Conservation (phyloP, 352 stramenopile genomes). For the Phytophthora pistaciae region DNA sequence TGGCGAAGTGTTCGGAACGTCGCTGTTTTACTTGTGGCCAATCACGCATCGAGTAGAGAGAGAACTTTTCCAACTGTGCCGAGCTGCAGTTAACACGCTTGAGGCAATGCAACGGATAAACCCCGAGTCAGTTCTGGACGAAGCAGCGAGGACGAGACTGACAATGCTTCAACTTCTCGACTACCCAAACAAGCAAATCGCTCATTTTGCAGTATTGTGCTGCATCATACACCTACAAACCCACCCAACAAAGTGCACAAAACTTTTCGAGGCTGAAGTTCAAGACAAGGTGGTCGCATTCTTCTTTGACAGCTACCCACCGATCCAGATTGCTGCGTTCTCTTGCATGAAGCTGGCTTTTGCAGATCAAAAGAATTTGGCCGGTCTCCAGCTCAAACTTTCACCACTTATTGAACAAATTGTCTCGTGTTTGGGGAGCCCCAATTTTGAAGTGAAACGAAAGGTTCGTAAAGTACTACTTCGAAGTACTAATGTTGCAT, state of each 20-base stretch:
- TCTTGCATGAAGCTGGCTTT: conserved; percentile 32
- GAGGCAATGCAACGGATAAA: conserved; percentile 15
- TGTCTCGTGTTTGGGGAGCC: conserved; percentile 21
- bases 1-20: conserved; percentile 13
- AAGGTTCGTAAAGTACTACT: conserved; percentile 21
- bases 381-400: conserved; percentile 15
- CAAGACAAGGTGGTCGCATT: conserved; percentile 30
- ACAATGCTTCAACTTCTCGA: conserved; percentile 29
- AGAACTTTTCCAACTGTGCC: conserved; percentile 24
- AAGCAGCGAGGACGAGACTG: conserved; percentile 24
- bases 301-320: conserved; percentile 28
- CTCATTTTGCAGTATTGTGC: conserved; percentile 15
- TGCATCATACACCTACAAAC: conserved; percentile 26
- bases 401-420: conserved; percentile 19
- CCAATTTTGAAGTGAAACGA: conserved; percentile 33
- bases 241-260: conserved; percentile 24
- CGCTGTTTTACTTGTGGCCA: conserved; percentile 17
- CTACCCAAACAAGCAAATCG: conserved; percentile 29
- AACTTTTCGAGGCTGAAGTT: conserved; percentile 21
- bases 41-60: conserved; percentile 16
- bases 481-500: too few species aligned
- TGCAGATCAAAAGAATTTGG: conserved; percentile 22
- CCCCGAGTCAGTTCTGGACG: conserved; percentile 25
- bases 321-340: conserved; percentile 30
- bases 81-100: conserved; percentile 15